Evolutionary conservation across 345 rosid genomes (phyloP).

Genomic region (Cardamine occulta): DNA sequence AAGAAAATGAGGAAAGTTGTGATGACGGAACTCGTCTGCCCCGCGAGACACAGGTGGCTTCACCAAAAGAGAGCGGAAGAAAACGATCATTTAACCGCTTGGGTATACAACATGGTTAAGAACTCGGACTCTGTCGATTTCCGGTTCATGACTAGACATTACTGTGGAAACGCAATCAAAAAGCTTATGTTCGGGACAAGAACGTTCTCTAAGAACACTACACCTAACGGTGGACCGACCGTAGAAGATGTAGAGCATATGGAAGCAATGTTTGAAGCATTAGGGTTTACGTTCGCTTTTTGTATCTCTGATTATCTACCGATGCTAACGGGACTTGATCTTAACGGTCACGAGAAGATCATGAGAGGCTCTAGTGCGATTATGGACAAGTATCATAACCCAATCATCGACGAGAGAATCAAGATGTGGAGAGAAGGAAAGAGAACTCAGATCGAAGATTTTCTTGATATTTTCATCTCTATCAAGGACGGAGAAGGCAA

Average conservation of each 20-base stretch:
- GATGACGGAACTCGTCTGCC: slow-evolving; percentile 45
- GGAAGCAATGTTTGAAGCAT: slow-evolving; percentile 49
- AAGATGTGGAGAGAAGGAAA: slow-evolving; percentile 46
- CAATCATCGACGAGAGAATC: slow-evolving; percentile 44
- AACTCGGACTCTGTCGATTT: slow-evolving; percentile 41
- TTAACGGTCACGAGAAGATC: slow-evolving; percentile 51
- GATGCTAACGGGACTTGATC: slow-evolving; percentile 44
- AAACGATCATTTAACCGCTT: slow-evolving; percentile 46
- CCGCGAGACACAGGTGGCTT: slow-evolving; percentile 48
- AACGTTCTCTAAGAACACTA: slow-evolving; percentile 40
- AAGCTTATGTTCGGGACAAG: slow-evolving; percentile 47
- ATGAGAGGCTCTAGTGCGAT: slow-evolving; percentile 39
- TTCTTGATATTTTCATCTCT: slow-evolving; percentile 47
- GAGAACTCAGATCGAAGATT: slow-evolving; percentile 46
- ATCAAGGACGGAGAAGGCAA: slow-evolving; percentile 45
- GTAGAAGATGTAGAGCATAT: slow-evolving; percentile 53
- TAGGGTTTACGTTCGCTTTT: slow-evolving; percentile 47
- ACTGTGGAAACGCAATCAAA: slow-evolving; percentile 49
- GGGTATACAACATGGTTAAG: slow-evolving; percentile 47
- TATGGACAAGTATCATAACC: slow-evolving; percentile 47
- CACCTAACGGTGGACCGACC: slow-evolving; percentile 48
- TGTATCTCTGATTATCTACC: slow-evolving; percentile 60
- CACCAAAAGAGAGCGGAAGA: slow-evolving; percentile 50
- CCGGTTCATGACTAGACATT: slow-evolving; percentile 42
- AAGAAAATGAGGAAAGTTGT: slow-evolving; percentile 56